phyloP scores from a whole-genome alignment of 1,139 yeast species.

The Wickerhamiella infanticola region DNA sequence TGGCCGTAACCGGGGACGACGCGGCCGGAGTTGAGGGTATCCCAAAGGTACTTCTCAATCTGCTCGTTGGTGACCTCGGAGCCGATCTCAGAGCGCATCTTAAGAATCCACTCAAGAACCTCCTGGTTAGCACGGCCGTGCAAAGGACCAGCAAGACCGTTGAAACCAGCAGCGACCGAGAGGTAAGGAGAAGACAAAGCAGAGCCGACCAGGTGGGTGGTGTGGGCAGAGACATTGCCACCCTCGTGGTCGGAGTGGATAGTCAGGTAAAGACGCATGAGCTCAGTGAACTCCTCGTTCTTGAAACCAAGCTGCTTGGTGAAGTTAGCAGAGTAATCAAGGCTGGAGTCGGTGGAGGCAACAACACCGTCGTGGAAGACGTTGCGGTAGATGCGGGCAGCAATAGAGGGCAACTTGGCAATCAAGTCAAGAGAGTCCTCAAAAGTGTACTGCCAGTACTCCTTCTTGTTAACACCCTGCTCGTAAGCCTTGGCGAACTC shows the following conservation, averaged over 20 bases:
- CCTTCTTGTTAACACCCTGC: slow-evolving; percentile 48
- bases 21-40: slow-evolving; percentile 80
- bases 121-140: slow-evolving; percentile 99
- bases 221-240: slow-evolving; percentile 97
- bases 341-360: slow-evolving; percentile 45
- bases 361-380: slow-evolving; percentile 68
- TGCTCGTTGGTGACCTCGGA: slow-evolving; percentile 59
- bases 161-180: slow-evolving; percentile 88
- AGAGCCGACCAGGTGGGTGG: slow-evolving; percentile 94
- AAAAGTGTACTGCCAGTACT: slow-evolving; percentile 52
- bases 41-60: slow-evolving; percentile 89
- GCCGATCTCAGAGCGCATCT: slow-evolving; percentile 69
- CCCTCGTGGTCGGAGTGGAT: slow-evolving; percentile 95
- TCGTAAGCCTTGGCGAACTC: slow-evolving; percentile 50
- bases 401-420: slow-evolving; percentile 52
- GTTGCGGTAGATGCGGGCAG: slow-evolving; percentile 53
- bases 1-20: slow-evolving; percentile 98
- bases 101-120: slow-evolving; percentile 88
- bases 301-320: slow-evolving; percentile 77
- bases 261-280: slow-evolving; percentile 88
- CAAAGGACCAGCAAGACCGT: slow-evolving; percentile 96
- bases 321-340: slow-evolving; percentile 91
- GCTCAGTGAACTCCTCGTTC: slow-evolving; percentile 63
- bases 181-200: slow-evolving; percentile 91
- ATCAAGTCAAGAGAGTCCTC: slow-evolving; percentile 50